Evolutionary conservation across 2,329 filamentous ascomycete species (phyloP), one percentile per base, ranked within the genome.

Genomic region (Pleomassaria siparia): DNA sequence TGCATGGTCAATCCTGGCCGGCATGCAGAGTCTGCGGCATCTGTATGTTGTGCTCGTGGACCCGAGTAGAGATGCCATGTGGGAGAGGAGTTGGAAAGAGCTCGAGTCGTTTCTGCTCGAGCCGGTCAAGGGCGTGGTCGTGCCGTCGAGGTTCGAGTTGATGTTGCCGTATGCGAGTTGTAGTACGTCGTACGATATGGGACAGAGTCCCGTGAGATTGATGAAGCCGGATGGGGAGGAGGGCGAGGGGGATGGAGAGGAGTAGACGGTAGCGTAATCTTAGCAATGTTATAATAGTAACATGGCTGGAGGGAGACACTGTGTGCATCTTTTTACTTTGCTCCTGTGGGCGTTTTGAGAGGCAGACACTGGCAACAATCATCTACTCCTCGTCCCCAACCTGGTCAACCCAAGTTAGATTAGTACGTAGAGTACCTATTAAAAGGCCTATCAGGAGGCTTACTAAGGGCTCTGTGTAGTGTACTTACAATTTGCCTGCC

Each of bases 81-180:
- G 67, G 67, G 59, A 68, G 50, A 49, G 43, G 15, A 55, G 48
- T 25, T 70, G 67, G 67, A 20, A 64, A 9, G 56, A 58, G 21
- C 21, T 66, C 12, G 63, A 70, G 26, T 50, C 51, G 25, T 29
- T 49, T 24, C 39, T 70, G 29, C n/a, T 69, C 26, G 49, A 55
- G 41, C 51, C 53, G 1, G 57, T 67, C 3, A 63, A 55, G 44
- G 41, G 33, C 3, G 62, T 69, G 21, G 47, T 28, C 20, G 44
- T 29, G 22, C 50, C 55, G 8, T 51, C 39, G 24, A 42, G 46
- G 18, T 63, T 60, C 36, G 63, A 60, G 32, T 29, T 70, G 6
- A 29, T 61, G 39, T 41, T 70, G 47, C 67, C 67, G 32, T 70
- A 67, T 58, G 47, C 46, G 29, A 60, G 50, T 30, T 67, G 66